Conservation (phyloP, 179 eudicot species). For the Beta lomatogona region DNA sequence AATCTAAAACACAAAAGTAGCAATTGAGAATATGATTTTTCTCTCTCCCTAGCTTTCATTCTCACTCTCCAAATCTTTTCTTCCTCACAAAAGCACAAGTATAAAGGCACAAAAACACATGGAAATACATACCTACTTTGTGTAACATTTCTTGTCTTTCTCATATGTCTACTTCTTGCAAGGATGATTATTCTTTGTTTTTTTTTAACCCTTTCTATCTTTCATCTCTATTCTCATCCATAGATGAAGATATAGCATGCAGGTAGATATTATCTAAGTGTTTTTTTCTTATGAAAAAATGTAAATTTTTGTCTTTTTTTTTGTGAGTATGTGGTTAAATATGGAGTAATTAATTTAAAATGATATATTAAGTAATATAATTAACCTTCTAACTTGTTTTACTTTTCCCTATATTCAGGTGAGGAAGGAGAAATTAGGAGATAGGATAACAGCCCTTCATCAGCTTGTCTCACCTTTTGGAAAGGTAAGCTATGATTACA, state of each 20-base stretch:
- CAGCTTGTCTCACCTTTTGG: conserved; percentile 97
- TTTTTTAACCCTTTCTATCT: conserved; percentile 14
- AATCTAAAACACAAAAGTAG: background rate
- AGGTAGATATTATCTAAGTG: background rate
- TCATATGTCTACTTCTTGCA: conserved; percentile 55
- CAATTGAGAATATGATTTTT: background rate
- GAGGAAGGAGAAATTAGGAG: conserved; percentile 90
- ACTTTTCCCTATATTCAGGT: conserved; percentile 48
- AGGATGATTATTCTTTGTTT: conserved; percentile 44
- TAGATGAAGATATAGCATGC: conserved; percentile 25
- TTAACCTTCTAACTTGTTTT: background rate
- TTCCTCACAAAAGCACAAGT: conserved; percentile 33
- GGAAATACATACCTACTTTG: conserved; percentile 41
- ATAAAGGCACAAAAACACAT: conserved; percentile 41
- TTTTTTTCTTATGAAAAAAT: background rate
- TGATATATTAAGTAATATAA: background rate
- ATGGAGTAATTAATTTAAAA: too few species aligned
- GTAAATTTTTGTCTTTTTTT: background rate
- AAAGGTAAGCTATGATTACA: conserved; percentile 54
- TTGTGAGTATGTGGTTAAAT: too few species aligned
- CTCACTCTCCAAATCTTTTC: conserved; percentile 1
- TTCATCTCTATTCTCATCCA: conserved; percentile 22
- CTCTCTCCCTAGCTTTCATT: conserved; percentile 6
- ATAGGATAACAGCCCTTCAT: conserved; percentile 87
- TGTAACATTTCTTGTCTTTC: conserved; percentile 62